phyloP scores from a whole-genome alignment of 1,139 yeast species.

The Suhomyces taliae region DNA sequence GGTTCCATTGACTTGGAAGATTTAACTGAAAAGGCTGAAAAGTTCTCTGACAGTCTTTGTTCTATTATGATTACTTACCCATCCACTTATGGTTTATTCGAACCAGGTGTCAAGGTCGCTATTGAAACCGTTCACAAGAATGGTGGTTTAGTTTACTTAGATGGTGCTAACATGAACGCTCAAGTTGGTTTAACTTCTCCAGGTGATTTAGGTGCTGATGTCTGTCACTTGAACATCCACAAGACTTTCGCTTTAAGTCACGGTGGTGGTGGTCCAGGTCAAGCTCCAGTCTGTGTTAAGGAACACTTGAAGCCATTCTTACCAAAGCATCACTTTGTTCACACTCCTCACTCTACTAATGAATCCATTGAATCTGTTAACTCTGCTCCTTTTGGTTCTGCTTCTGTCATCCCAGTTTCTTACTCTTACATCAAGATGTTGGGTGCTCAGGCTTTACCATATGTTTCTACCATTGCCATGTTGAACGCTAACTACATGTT shows the following conservation, averaged over 20 bases:
- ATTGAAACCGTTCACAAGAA: conserved; percentile 76
- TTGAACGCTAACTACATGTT: conserved; percentile 96
- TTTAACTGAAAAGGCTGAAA: conserved; percentile 68
- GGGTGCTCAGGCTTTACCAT: conserved; percentile 83
- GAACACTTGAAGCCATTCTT: conserved; percentile 77
- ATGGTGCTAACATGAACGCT: conserved; percentile 99
- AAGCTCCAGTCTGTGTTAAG: conserved; percentile 95
- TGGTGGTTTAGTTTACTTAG: conserved; percentile 96
- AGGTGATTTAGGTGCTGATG: conserved; percentile 98
- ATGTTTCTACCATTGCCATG: conserved; percentile 84
- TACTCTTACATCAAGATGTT: conserved; percentile 93
- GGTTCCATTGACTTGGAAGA: conserved; percentile 87
- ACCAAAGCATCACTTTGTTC: conserved; percentile 71
- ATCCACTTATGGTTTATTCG: conserved; percentile 93
- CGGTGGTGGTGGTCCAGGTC: conserved; percentile 99
- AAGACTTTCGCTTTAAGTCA: conserved; percentile 97
- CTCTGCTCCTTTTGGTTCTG: conserved; percentile 96
- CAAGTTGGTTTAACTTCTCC: conserved; percentile 97
- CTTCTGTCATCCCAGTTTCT: conserved; percentile 88
- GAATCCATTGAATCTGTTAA: conserved; percentile 75
- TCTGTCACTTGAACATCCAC: conserved; percentile 93
- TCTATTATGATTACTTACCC: conserved; percentile 97
- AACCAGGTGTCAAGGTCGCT: conserved; percentile 85
- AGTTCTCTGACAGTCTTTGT: conserved; percentile 70
- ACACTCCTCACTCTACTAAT: conserved; percentile 54